phyloP scores from a whole-genome alignment of 108 stramenopile species.

The Stephanodiscus triporus region DNA sequence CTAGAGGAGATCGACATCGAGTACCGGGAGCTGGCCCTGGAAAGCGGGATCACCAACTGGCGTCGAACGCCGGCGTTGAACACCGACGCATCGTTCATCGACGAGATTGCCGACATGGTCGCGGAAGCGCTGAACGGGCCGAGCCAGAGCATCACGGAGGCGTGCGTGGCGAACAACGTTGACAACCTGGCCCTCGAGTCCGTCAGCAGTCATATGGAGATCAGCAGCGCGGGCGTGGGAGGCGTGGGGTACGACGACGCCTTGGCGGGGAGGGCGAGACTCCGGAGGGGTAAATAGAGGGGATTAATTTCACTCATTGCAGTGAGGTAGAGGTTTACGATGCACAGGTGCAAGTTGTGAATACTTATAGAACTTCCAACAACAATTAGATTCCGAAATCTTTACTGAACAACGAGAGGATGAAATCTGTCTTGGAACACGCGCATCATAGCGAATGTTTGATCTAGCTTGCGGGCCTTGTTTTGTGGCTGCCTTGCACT shows the following conservation, averaged over 20 bases:
- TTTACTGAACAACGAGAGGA: no score
- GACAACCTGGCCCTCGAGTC: conserved; percentile 67
- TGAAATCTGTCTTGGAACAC: not conserved
- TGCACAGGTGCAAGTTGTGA: no score
- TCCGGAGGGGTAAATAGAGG: not conserved
- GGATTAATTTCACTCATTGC: no score
- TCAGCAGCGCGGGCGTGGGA: conserved; percentile 66
- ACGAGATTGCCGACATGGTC: conserved; percentile 97
- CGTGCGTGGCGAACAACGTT: conserved; percentile 88
- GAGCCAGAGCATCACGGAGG: conserved; percentile 79
- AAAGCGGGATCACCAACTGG: conserved; percentile 92
- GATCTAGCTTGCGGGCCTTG: not conserved
- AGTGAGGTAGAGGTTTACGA: no score
- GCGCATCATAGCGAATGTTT: not conserved
- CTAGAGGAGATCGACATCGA: conserved; percentile 99
- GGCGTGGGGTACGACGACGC: conserved; percentile 76
- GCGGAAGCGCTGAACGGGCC: conserved; percentile 82
- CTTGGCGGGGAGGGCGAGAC: conserved; percentile 29
- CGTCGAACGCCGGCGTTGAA: conserved; percentile 94
- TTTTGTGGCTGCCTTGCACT: no score
- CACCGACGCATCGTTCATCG: conserved; percentile 89
- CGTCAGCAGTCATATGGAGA: conserved; percentile 58
- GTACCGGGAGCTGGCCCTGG: conserved; percentile 96
- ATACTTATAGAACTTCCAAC: not conserved
- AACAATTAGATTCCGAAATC: not conserved